phyloP scores from a whole-genome alignment of 192 early-diverging fungal species.

The Coemansia guatemalensis region DNA sequence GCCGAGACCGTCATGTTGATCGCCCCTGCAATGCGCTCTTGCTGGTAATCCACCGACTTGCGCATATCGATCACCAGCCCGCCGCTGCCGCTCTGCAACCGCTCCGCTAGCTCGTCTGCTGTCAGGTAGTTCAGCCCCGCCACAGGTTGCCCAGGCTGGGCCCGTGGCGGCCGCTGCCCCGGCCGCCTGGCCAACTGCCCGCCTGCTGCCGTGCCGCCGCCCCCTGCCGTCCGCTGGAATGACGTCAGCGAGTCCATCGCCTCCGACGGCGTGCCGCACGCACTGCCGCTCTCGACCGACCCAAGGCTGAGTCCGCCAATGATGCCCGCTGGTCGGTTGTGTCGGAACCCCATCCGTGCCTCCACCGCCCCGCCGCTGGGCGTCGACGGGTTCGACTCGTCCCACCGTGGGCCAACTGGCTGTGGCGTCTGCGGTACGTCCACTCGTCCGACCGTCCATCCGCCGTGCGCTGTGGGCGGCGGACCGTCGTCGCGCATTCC shows the following conservation, averaged over 20 bases:
- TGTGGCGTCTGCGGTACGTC: neutral
- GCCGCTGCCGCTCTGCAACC: neutral
- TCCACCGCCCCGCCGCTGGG: neutral
- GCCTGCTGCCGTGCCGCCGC: neutral
- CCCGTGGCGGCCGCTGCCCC: conserved; percentile 6
- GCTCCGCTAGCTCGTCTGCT: conserved; percentile 12
- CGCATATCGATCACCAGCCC: conserved; percentile 73
- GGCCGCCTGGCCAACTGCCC: conserved; percentile 21
- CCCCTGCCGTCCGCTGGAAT: conserved; percentile 10
- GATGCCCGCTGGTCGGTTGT: conserved; percentile 2
- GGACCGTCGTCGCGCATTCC: conserved; percentile 11
- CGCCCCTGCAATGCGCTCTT: conserved; percentile 56
- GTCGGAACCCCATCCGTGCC: neutral
- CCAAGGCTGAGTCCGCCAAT: neutral
- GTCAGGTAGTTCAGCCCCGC: conserved; percentile 25
- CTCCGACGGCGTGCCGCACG: conserved; percentile 10
- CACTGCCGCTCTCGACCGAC: neutral
- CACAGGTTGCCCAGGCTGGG: conserved; percentile 8
- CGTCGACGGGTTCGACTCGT: conserved; percentile 14
- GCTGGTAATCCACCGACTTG: conserved; percentile 57
- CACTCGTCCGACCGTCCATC: neutral
- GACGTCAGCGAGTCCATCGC: conserved; percentile 16
- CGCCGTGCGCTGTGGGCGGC: conserved; percentile 38
- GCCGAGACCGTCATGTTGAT: conserved; percentile 72
- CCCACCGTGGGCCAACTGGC: conserved; percentile 3